A percentile compares a stretch with the other conserved stretches of the same genome.
Conservation (phyloP, 2,329 filamentous ascomycete genomes). For the Madurella mycetomatis region DNA sequence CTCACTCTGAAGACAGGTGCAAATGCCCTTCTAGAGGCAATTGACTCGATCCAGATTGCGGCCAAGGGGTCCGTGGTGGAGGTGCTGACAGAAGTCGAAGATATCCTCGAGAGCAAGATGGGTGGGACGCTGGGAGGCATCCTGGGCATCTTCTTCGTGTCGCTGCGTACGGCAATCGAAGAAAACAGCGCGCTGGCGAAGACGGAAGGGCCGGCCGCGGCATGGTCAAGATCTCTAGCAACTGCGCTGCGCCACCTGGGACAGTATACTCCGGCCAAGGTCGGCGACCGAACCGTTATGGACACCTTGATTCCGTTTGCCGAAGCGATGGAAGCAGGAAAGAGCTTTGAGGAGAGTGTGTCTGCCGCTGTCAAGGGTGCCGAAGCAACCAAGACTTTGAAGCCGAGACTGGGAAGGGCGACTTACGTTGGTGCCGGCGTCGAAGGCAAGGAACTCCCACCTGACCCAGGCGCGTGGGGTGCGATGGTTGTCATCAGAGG, state of each 20-base stretch:
- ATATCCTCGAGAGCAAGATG: constrained; percentile 55
- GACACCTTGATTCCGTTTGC: constrained; percentile 54
- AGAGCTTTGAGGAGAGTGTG: constrained; percentile 51
- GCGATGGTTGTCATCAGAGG: constrained; percentile 47
- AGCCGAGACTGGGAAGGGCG: constrained; percentile 60
- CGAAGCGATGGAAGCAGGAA: constrained; percentile 41
- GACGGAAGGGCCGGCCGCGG: constrained; percentile 32
- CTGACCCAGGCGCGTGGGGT: constrained; percentile 69
- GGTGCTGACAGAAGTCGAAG: constrained; percentile 46
- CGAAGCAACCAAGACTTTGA: constrained; percentile 60
- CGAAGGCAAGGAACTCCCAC: constrained; percentile 49
- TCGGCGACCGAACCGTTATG: constrained; percentile 55
- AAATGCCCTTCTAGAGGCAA: constrained; percentile 42
- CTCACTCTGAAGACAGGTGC: constrained; percentile 56
- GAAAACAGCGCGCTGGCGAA: constrained; percentile 23
- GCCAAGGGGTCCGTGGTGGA: constrained; percentile 43
- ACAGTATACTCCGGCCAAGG: constrained; percentile 51
- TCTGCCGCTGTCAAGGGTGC: constrained; percentile 56
- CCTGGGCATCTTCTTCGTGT: constrained; percentile 52
- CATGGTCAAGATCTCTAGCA: constrained; percentile 42
- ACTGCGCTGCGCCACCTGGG: constrained; percentile 44
- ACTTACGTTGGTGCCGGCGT: constrained; percentile 61
- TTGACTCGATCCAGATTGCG: constrained; percentile 36
- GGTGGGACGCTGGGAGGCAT: constrained; percentile 50
- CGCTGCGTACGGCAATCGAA: constrained; percentile 39